phyloP scores from a whole-genome alignment of 371 early-diverging fungal genomes.

The Lichtheimia corymbifera region DNA sequence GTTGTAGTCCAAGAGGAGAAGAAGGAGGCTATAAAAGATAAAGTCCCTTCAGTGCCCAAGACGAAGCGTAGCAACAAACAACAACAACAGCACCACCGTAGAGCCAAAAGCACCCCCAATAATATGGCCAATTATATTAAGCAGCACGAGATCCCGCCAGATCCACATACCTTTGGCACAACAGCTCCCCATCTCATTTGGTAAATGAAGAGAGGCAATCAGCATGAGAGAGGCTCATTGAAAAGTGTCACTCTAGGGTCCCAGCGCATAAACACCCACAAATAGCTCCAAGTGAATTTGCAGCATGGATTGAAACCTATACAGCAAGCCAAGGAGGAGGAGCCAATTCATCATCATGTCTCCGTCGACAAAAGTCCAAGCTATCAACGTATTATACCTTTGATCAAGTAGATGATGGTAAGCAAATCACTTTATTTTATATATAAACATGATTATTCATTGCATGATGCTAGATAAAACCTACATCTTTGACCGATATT shows the following conservation, averaged over 20 bases:
- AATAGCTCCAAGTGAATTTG: constrained; percentile 29
- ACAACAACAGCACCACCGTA: constrained; percentile 1
- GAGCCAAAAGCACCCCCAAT: constrained; percentile 7
- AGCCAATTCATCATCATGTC: background rate
- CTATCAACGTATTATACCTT: constrained; percentile 1
- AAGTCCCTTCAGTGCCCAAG: too few species aligned
- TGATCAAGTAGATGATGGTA: constrained; percentile 1
- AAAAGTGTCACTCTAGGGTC: constrained; percentile 13
- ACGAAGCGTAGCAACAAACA: background rate
- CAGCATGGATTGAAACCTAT: constrained; percentile 18
- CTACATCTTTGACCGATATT: constrained; percentile 14
- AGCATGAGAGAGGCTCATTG: background rate
- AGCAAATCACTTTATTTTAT: too few species aligned
- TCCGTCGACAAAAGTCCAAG: constrained; percentile 5
- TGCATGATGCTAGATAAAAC: background rate
- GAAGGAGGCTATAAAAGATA: too few species aligned
- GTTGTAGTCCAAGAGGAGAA: too few species aligned
- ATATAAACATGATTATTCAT: too few species aligned
- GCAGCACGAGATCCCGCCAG: constrained; percentile 1
- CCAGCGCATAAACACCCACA: constrained; percentile 30
- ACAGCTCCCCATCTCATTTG: constrained; percentile 10
- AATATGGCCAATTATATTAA: constrained; percentile 2
- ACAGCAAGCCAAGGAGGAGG: constrained; percentile 10
- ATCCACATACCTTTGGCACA: constrained; percentile 1
- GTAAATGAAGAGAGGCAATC: background rate